phyloP scores from a whole-genome alignment of 805 yeast genomes.

The Starmerella scarabaei region DNA sequence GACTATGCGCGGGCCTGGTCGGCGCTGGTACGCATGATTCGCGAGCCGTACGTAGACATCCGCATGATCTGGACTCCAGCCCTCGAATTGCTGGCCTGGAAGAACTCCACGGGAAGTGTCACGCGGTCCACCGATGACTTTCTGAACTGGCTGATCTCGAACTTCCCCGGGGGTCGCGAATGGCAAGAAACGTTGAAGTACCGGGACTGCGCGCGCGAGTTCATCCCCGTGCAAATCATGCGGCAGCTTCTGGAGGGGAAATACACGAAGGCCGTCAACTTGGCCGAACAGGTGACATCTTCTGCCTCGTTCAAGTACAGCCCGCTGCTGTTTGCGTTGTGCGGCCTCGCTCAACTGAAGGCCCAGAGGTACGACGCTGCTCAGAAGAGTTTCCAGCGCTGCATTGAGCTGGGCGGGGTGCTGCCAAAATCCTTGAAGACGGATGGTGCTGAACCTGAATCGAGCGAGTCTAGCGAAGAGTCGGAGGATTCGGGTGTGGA shows the following conservation, averaged over 20 bases:
- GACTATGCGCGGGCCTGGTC: constrained; percentile 14
- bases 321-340: constrained; percentile 15
- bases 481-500: background rate
- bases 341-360: constrained; percentile 8
- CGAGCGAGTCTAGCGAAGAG: background rate
- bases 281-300: constrained; percentile 10
- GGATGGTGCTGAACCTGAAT: background rate
- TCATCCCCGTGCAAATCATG: constrained; percentile 9
- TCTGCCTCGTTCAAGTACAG: constrained; percentile 3
- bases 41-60: constrained; percentile 8
- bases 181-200: background rate
- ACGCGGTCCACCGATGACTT: constrained; percentile 4
- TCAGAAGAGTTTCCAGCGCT: constrained; percentile 6
- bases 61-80: constrained; percentile 16
- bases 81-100: constrained; percentile 15
- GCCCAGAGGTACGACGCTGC: background rate
- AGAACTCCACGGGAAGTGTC: background rate
- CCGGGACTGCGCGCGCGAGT: constrained; percentile 4
- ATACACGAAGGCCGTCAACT: constrained; percentile 5
- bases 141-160: constrained; percentile 16
- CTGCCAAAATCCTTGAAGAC: constrained; percentile 7
- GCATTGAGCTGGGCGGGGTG: constrained; percentile 17
- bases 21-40: constrained; percentile 8
- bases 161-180: constrained; percentile 7
- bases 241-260: constrained; percentile 2